These are phyloP conservation scores for Solanum hybrid DNA, from an alignment of 305 asterid species.

Conservation along the genomic window DNA sequence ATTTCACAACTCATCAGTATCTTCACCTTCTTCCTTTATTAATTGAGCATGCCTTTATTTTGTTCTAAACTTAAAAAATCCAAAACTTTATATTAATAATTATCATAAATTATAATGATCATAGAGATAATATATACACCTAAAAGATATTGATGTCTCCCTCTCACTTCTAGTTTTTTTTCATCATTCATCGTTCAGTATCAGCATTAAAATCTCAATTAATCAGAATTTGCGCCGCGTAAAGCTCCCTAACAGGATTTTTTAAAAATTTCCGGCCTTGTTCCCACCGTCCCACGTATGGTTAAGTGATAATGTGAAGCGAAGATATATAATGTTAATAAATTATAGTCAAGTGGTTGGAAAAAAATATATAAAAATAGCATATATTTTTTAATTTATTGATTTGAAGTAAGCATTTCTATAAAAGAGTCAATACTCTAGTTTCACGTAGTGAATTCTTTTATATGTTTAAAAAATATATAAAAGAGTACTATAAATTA, in stretches of 20 bases:
- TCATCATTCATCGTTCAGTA: not conserved
- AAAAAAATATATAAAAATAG: no score
- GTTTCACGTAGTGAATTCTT: not conserved
- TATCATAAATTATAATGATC: not conserved
- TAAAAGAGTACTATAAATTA: not conserved
- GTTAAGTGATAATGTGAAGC: not conserved
- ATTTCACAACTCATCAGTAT: constrained; percentile 9
- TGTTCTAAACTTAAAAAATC: not conserved
- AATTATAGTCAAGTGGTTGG: not conserved
- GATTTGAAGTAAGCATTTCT: not conserved
- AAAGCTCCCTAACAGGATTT: not conserved
- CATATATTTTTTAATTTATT: not conserved
- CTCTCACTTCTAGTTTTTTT: not conserved
- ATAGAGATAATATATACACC: not conserved
- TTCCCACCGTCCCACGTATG: not conserved
- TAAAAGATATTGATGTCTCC: not conserved
- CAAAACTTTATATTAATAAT: not conserved
- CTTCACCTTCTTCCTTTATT: not conserved
- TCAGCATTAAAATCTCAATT: not conserved
- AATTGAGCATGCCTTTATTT: not conserved
- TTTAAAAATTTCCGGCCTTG: not conserved
- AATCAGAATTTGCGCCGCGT: accelerated
- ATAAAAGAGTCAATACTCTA: not conserved
- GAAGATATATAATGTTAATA: not conserved
- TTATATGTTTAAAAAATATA: not conserved